Conservation (phyloP, 441 rosid genomes). For the Syzygium malaccense region DNA sequence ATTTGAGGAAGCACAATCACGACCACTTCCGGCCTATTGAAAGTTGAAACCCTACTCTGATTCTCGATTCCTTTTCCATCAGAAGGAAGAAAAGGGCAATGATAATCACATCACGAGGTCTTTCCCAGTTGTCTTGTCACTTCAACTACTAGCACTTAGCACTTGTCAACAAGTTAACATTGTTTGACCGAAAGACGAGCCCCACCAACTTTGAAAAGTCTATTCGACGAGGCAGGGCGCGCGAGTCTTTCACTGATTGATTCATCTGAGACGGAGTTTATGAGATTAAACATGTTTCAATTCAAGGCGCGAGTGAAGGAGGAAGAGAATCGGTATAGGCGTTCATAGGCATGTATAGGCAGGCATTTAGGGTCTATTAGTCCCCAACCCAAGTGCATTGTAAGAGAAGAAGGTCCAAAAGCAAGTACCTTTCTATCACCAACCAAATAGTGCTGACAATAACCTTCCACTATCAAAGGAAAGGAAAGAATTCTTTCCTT, state of each 20-base stretch:
- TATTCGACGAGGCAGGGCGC: background rate
- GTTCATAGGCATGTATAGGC: background rate
- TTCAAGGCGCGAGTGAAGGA: background rate
- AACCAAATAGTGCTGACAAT: background rate
- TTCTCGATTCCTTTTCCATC: background rate
- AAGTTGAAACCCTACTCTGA: background rate
- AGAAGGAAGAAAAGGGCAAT: background rate
- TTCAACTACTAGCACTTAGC: background rate
- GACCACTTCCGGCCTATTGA: background rate
- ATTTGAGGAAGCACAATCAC: background rate
- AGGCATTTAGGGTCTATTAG: background rate
- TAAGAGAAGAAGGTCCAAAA: background rate
- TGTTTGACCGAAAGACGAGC: background rate
- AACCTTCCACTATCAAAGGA: background rate
- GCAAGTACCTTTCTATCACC: background rate
- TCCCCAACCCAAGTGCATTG: background rate
- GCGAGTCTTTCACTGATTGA: background rate
- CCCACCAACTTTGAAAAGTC: background rate
- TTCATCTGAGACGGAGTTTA: background rate
- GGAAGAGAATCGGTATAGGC: background rate
- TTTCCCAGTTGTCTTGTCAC: background rate
- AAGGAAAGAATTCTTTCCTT: background rate
- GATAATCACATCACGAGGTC: background rate
- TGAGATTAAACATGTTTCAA: background rate
- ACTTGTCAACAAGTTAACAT: background rate